Conservation (phyloP, 805 yeast species). For the Lachancea quebecensis region DNA sequence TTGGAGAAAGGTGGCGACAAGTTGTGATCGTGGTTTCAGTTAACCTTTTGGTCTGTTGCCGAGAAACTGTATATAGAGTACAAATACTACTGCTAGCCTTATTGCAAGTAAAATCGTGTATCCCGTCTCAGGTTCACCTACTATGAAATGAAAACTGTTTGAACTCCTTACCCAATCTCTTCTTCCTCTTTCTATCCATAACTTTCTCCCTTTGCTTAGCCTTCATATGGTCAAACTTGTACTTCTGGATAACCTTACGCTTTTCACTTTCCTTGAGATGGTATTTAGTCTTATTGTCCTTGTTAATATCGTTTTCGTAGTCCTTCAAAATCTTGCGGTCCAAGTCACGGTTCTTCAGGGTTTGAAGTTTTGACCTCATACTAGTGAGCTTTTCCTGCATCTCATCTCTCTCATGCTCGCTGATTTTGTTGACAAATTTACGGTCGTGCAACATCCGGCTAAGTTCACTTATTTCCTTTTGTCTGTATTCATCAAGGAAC, state of each 20-base stretch:
- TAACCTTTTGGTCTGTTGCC: no score
- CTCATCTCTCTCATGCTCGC: conserved; percentile 42
- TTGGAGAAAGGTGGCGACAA: conserved; percentile 20
- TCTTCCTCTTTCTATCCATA: conserved; percentile 82
- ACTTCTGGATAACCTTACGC: conserved; percentile 67
- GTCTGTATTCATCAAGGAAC: conserved; percentile 81
- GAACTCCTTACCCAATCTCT: conserved; percentile 76
- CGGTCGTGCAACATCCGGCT: conserved; percentile 47
- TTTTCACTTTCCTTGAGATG: conserved; percentile 65
- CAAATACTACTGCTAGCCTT: neutral
- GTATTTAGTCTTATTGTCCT: conserved; percentile 45
- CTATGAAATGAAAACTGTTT: conserved; percentile 39
- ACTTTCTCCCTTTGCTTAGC: conserved; percentile 68
- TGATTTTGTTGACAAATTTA: conserved; percentile 37
- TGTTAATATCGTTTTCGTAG: conserved; percentile 48
- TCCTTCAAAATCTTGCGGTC: conserved; percentile 59
- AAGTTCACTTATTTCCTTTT: conserved; percentile 60
- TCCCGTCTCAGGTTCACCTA: conserved; percentile 8
- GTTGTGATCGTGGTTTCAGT: neutral
- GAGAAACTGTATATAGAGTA: no score
- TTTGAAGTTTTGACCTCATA: conserved; percentile 57
- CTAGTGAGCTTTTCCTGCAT: conserved; percentile 55
- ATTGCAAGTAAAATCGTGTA: neutral
- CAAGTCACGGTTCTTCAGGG: conserved; percentile 66
- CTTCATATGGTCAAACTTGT: conserved; percentile 70